phyloP scores from a whole-genome alignment of 2,329 filamentous ascomycete species.

The Penicillium frequentans region DNA sequence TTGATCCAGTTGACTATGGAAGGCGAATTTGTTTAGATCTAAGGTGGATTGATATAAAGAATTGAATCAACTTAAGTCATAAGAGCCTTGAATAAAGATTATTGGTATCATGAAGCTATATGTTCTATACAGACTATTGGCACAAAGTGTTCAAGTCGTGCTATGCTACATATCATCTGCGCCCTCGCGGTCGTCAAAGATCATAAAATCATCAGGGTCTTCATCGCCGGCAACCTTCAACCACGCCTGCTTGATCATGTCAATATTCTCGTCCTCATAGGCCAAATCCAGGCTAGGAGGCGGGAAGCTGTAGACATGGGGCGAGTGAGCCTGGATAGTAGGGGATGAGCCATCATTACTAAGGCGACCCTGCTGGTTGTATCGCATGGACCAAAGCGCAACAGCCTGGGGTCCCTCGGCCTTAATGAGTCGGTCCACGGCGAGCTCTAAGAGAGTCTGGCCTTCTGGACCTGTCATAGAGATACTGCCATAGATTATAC shows the following conservation, averaged over 20 bases:
- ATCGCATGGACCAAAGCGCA: conserved; percentile 55
- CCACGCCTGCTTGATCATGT: conserved; percentile 71
- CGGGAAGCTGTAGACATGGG: conserved; percentile 57
- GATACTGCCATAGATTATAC: conserved; percentile 59
- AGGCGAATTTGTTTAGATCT: too few species aligned
- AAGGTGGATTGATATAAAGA: neutral
- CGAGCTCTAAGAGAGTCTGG: conserved; percentile 41
- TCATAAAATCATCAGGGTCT: conserved; percentile 64
- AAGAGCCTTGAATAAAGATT: neutral
- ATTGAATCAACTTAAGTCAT: neutral
- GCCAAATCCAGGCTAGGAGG: conserved; percentile 64
- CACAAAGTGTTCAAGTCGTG: neutral
- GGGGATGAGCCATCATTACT: conserved; percentile 12
- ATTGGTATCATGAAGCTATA: conserved; percentile 2
- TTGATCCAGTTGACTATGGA: too few species aligned
- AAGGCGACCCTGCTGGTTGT: conserved; percentile 46
- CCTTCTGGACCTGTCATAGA: conserved; percentile 36
- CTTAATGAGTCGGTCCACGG: conserved; percentile 45
- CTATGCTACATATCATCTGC: conserved; percentile 49
- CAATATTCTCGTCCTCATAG: conserved; percentile 70
- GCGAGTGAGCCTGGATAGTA: conserved; percentile 31
- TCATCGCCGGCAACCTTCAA: conserved; percentile 58
- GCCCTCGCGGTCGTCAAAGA: conserved; percentile 73
- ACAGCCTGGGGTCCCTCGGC: conserved; percentile 33
- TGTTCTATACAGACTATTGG: neutral